phyloP scores from a whole-genome alignment of 1,284 basidiomycete species.

The Fomitopsis betulina region DNA sequence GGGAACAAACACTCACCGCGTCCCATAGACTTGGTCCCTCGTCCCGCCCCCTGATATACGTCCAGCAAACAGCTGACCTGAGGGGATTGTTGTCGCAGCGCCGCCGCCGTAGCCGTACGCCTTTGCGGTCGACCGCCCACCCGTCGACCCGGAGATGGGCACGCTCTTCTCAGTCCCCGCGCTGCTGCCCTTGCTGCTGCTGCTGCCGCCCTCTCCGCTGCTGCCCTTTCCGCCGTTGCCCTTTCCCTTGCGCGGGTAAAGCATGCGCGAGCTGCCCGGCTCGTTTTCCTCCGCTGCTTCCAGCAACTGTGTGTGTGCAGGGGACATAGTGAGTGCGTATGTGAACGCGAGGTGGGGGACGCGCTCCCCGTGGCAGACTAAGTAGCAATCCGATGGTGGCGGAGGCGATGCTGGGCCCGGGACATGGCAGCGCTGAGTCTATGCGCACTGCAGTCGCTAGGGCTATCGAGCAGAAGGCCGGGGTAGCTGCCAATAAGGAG shows the following conservation, averaged over 20 bases:
- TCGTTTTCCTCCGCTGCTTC: not conserved
- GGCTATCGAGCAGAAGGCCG: not conserved
- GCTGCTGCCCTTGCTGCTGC: conserved; percentile 18
- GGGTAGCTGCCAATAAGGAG: not conserved
- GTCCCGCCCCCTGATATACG: conserved; percentile 37
- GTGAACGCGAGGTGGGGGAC: too few species aligned
- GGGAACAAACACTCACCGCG: conserved; percentile 27
- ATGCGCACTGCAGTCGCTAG: not conserved
- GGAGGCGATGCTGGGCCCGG: too few species aligned
- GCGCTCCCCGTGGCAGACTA: too few species aligned
- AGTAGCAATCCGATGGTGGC: too few species aligned
- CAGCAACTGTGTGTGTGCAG: not conserved
- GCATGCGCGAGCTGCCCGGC: not conserved
- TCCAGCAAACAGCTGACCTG: conserved; percentile 38
- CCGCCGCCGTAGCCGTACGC: conserved; percentile 38
- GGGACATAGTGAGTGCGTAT: not conserved
- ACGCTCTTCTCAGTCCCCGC: conserved; percentile 20
- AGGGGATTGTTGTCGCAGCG: conserved; percentile 28
- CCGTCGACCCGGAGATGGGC: conserved; percentile 25
- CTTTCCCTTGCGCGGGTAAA: conserved; percentile 12
- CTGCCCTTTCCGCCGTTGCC: conserved; percentile 14
- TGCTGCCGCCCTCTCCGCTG: conserved; percentile 10
- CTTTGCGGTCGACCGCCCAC: conserved; percentile 20
- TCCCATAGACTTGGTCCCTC: conserved; percentile 35
- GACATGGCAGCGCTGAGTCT: too few species aligned